Percentiles rank a stretch among this genome's conserved stretches.
These are phyloP conservation scores for Exophiala lecanii-corni DNA, from an alignment of 2,329 filamentous ascomycete genomes.

Conservation along the genomic window DNA sequence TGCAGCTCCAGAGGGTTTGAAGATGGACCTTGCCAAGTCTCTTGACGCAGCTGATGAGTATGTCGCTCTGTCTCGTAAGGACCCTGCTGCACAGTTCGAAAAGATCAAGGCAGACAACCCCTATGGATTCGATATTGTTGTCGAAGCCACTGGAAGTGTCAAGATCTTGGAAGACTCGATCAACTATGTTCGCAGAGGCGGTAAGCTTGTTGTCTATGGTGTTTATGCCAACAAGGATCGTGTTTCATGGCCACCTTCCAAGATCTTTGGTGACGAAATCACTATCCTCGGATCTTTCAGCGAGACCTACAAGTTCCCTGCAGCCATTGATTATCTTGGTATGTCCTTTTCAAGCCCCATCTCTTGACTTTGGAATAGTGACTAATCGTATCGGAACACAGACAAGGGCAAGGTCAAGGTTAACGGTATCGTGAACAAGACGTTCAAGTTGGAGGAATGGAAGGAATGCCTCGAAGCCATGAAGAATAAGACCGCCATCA, in stretches of 20 bases:
- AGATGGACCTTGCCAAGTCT: constrained; percentile 61
- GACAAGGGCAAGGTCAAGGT: constrained; percentile 44
- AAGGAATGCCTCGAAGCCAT: constrained; percentile 65
- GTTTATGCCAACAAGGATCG: constrained; percentile 61
- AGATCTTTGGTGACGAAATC: constrained; percentile 65
- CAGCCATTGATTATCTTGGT: constrained; percentile 49
- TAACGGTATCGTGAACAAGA: constrained; percentile 67
- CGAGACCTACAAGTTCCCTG: constrained; percentile 67
- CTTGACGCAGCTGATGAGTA: constrained; percentile 47
- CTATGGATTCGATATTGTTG: constrained; percentile 68
- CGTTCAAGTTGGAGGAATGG: constrained; percentile 69
- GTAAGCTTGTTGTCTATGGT: constrained; percentile 67
- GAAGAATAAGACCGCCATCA: constrained; percentile 68
- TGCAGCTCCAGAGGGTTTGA: constrained; percentile 63
- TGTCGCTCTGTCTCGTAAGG: constrained; percentile 42
- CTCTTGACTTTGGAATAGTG: neutral
- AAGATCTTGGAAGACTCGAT: constrained; percentile 67
- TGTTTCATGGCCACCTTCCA: constrained; percentile 65
- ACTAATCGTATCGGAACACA: constrained; percentile 10
- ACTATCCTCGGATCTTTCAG: constrained; percentile 70
- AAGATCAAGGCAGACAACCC: constrained; percentile 61
- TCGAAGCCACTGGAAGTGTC: constrained; percentile 65
- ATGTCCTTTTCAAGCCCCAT: constrained; percentile 12
- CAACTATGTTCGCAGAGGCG: constrained; percentile 66
- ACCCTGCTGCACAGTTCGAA: constrained; percentile 56